phyloP scores from a whole-genome alignment of 495 filamentous ascomycete genomes.

The Hypoxylon subgilvum region DNA sequence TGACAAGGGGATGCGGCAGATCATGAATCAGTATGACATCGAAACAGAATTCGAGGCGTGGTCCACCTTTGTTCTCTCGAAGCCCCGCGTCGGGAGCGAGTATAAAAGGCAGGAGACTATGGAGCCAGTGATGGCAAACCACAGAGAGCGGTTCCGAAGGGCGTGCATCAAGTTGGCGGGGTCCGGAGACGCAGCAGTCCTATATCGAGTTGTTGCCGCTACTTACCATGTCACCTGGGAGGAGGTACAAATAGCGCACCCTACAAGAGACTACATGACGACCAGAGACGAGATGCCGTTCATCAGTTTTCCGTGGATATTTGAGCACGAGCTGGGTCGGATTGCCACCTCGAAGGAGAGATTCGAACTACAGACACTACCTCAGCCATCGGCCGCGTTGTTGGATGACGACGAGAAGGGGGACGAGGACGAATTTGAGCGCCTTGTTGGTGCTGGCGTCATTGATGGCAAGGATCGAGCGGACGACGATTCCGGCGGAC shows the following conservation, averaged over 20 bases:
- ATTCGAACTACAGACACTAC: constrained; percentile 30
- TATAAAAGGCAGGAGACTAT: constrained; percentile 90
- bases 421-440: constrained; percentile 38
- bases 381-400: constrained; percentile 14
- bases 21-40: constrained; percentile 88
- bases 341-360: constrained; percentile 59
- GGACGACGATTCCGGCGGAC: too few relatives aligned
- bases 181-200: constrained; percentile 55
- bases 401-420: constrained; percentile 16
- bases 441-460: constrained; percentile 13
- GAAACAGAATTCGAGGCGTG: constrained; percentile 90
- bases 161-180: constrained; percentile 67
- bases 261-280: constrained; percentile 28
- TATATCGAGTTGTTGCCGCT: constrained; percentile 78
- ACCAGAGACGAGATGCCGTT: constrained; percentile 66
- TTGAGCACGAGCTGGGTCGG: constrained; percentile 71
- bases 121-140: constrained; percentile 63
- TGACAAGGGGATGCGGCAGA: constrained; percentile 74
- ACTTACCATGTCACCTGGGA: constrained; percentile 84
- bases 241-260: constrained; percentile 66
- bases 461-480: background rate
- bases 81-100: constrained; percentile 67
- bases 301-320: constrained; percentile 95
- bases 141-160: constrained; percentile 71
- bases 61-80: constrained; percentile 80